Evolutionary conservation across 768 basidiomycete genomes (phyloP).

Genomic region (Mycena olivaceomarginata): DNA sequence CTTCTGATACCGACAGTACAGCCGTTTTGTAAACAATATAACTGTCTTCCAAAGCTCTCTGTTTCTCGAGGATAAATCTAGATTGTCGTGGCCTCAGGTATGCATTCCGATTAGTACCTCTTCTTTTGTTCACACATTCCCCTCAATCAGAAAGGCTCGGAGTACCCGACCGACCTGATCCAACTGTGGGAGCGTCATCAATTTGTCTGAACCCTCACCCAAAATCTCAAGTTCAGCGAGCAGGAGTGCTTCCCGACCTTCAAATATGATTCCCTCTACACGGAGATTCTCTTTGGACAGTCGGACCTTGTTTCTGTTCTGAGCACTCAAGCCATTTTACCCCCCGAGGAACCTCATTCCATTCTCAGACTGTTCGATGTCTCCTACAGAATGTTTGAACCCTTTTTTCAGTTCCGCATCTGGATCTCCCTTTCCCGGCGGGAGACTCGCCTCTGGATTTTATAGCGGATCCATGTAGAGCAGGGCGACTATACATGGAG

Average conservation of each 20-base stretch:
- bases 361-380: slow-evolving; percentile 14
- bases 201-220: background rate
- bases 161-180: slow-evolving; percentile 3
- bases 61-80: too few relatives aligned
- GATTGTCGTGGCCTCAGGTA: too few relatives aligned
- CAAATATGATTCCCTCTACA: slow-evolving; percentile 8
- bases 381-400: slow-evolving; percentile 15
- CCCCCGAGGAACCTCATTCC: too few relatives aligned
- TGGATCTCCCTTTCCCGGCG: background rate
- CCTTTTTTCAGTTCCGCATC: slow-evolving; percentile 2
- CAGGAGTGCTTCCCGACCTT: slow-evolving; percentile 5
- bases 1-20: too few relatives aligned
- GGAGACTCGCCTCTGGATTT: background rate
- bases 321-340: background rate
- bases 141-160: background rate
- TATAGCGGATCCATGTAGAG: slow-evolving; percentile 9
- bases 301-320: slow-evolving; percentile 4
- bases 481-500: slow-evolving; percentile 4
- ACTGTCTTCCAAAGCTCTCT: too few relatives aligned
- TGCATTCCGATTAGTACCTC: too few relatives aligned
- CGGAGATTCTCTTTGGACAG: slow-evolving; percentile 1
- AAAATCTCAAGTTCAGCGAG: background rate
- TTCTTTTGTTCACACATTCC: too few relatives aligned
- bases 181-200: slow-evolving; percentile 18
- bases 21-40: too few relatives aligned